These are phyloP conservation scores for Pestalotiopsis sp. DNA, from an alignment of 2,329 filamentous ascomycete genomes.

Conservation along the genomic window DNA sequence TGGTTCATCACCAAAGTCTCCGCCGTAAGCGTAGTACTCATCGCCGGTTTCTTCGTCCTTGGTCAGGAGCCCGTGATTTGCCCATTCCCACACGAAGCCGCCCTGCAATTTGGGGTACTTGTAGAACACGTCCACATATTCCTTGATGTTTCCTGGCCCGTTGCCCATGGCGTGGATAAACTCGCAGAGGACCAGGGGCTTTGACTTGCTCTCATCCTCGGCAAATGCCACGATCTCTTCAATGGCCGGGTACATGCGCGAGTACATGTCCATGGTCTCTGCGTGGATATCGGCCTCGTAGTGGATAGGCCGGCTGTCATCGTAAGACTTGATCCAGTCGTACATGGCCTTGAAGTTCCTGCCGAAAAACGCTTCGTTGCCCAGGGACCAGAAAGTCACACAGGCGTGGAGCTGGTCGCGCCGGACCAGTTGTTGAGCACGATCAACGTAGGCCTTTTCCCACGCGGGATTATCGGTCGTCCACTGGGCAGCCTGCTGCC, in stretches of 20 bases:
- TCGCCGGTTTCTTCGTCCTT: conserved; percentile 41
- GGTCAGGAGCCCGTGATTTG: conserved; percentile 53
- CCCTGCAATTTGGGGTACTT: conserved; percentile 61
- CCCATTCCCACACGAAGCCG: conserved; percentile 66
- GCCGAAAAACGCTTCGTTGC: conserved; percentile 71
- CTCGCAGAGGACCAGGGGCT: conserved; percentile 58
- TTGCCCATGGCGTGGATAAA: conserved; percentile 67
- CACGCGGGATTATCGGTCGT: conserved; percentile 60
- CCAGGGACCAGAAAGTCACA: conserved; percentile 70
- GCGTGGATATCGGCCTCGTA: conserved; percentile 64
- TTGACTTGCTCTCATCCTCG: conserved; percentile 36
- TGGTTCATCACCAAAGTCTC: conserved; percentile 60
- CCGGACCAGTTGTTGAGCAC: conserved; percentile 63
- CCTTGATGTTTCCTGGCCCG: conserved; percentile 66
- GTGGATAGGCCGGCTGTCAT: conserved; percentile 60
- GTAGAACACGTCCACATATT: conserved; percentile 66
- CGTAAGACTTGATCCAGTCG: conserved; percentile 57
- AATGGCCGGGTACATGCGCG: conserved; percentile 62
- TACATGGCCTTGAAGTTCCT: conserved; percentile 67
- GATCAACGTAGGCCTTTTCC: conserved; percentile 65
- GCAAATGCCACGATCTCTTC: conserved; percentile 41
- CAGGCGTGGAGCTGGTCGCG: conserved; percentile 67
- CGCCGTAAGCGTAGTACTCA: conserved; percentile 56
- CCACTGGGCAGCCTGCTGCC: conserved; percentile 45
- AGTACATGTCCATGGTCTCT: conserved; percentile 60